phyloP scores from a whole-genome alignment of 1,284 basidiomycete species.

The Sporisorium sorghi region DNA sequence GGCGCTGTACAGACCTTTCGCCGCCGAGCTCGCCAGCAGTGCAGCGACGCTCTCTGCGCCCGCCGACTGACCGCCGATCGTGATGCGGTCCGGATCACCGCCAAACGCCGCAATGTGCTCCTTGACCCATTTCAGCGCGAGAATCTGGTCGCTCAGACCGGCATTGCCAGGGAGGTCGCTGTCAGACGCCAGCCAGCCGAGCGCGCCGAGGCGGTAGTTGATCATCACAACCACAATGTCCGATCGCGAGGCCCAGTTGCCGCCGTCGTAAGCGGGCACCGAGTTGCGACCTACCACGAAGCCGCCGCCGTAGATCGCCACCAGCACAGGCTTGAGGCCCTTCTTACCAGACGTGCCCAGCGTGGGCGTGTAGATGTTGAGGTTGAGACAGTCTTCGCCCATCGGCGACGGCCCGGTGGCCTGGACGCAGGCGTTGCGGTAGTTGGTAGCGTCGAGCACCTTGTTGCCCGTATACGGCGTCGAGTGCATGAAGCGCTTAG shows the following conservation, averaged over 20 bases:
- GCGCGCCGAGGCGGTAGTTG: slow-evolving; percentile 72
- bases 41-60: slow-evolving; percentile 73
- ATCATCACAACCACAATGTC: slow-evolving; percentile 75
- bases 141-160: slow-evolving; percentile 60
- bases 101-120: slow-evolving; percentile 75
- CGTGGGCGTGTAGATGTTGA: slow-evolving; percentile 75
- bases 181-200: slow-evolving; percentile 54
- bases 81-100: slow-evolving; percentile 76
- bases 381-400: slow-evolving; percentile 73
- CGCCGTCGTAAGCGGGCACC: slow-evolving; percentile 71
- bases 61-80: slow-evolving; percentile 86
- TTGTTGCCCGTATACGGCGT: slow-evolving; percentile 39
- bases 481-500: slow-evolving; percentile 42
- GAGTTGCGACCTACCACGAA: slow-evolving; percentile 71
- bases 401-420: slow-evolving; percentile 30
- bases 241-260: slow-evolving; percentile 71
- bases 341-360: slow-evolving; percentile 36
- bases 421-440: slow-evolving; percentile 40
- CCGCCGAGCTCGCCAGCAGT: slow-evolving; percentile 25
- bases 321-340: slow-evolving; percentile 74
- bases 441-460: slow-evolving; percentile 39
- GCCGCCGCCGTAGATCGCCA: slow-evolving; percentile 71
- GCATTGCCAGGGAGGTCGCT: slow-evolving; percentile 53
- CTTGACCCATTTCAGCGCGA: slow-evolving; percentile 73
- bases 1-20: slow-evolving; percentile 28